Base-by-base conservation (phyloP, 2,329 filamentous ascomycete species). In the Epichloe festucae region DNA sequence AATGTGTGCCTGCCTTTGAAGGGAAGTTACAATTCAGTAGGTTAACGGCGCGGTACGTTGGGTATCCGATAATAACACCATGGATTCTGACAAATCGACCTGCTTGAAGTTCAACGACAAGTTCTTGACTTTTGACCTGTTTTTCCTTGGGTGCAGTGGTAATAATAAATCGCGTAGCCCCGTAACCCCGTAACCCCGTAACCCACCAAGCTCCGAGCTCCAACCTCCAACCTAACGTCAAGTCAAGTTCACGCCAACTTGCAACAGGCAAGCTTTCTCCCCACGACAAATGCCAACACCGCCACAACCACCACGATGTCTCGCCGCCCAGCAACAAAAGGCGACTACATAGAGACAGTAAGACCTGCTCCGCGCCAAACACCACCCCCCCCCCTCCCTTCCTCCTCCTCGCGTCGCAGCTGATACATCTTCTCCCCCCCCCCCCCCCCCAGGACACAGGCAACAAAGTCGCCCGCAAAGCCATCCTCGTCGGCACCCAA, bases 291-390 rank as follows among this genome's bases (percentile, higher is more conserved):
- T 15, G 21, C 15, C 19, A 5, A 35, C 27, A 21, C 8, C 2
- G 2, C 4, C 39, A 41, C 31, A 43, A 15, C 14, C 49, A 27
- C 23, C 66, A 75, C 52, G 14, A 89, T 89, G 86, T 86, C 86
- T 57, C 80, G 84, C 60, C 86, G 90, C 65, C 75, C 82, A 48
- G 76, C 79, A 10, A 95, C 79, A 10, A 95, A 89, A 70, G 88
- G 88, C 69, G 90, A 96, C 69, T 97, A 96, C 66, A 96, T 98
- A 56, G 91, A 96, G 71, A 98, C 93, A 50, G 90, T 95, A 77
- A 62, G 52, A 35, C 10, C 39, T 11, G 12, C 48, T 21, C 44
- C 15, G 38, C 41, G 43, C 17, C 5, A 4, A 21, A 3, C 19
- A 5, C 17, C 17, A 1, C n/a, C 21, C 21, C 21, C 3, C 21